A percentile compares a stretch with the other conserved stretches of the same genome.
phyloP scores from a whole-genome alignment of 129 eudicot genomes.

The Tanacetum coccineum region DNA sequence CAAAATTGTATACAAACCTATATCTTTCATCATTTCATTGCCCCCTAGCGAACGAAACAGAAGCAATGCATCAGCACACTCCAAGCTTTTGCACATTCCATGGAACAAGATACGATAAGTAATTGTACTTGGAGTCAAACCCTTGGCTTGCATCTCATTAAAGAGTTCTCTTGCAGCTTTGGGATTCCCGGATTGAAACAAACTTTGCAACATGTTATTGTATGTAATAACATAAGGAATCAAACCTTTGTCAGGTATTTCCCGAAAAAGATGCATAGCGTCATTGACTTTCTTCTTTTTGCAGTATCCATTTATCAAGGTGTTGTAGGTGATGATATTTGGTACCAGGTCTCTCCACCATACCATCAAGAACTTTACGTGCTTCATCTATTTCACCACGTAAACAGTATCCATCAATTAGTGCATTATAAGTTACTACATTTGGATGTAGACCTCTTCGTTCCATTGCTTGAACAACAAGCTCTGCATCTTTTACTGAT shows the following conservation, averaged over 20 bases:
- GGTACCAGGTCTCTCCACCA: constrained; percentile 22
- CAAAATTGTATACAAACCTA: no score
- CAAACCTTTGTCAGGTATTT: constrained; percentile 24
- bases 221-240: constrained; percentile 11
- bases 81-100: no score
- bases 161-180: constrained; percentile 17
- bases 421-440: constrained; percentile 23
- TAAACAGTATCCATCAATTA: constrained; percentile 44
- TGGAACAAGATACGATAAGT: no score
- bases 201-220: constrained; percentile 21
- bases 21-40: no score
- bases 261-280: constrained; percentile 28
- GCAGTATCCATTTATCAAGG: constrained; percentile 30
- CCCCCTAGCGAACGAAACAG: no score
- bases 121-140: background rate
- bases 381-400: constrained; percentile 34
- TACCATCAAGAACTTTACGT: constrained; percentile 10
- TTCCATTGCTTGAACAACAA: constrained; percentile 15
- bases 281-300: constrained; percentile 21
- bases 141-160: constrained; percentile 19
- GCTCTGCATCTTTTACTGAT: constrained; percentile 17
- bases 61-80: no score
- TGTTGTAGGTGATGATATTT: constrained; percentile 25
- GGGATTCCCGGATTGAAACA: constrained; percentile 13
- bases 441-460: constrained; percentile 24